These are phyloP conservation scores for Fusarium sororula DNA, from an alignment of 2,329 filamentous ascomycete genomes.

Conservation along the genomic window DNA sequence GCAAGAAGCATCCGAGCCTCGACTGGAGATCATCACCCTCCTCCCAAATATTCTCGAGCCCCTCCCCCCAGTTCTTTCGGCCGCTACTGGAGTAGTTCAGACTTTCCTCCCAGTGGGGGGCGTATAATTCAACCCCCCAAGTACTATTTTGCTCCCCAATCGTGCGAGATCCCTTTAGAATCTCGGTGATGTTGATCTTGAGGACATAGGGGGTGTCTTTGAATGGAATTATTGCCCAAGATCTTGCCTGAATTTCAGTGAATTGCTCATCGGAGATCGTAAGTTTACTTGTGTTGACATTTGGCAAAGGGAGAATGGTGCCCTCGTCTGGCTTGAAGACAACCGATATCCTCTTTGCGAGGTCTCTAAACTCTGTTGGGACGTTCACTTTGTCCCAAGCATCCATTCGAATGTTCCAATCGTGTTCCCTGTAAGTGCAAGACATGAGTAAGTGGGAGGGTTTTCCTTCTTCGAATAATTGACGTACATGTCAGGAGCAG, in stretches of 20 bases:
- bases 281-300: constrained; percentile 19
- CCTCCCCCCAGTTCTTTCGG: constrained; percentile 46
- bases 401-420: constrained; percentile 49
- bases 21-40: constrained; percentile 40
- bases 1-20: constrained; percentile 45
- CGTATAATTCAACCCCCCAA: constrained; percentile 48
- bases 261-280: constrained; percentile 3
- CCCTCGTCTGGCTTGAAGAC: background rate
- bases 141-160: constrained; percentile 35
- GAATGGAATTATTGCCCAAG: constrained; percentile 44
- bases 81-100: constrained; percentile 42
- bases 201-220: constrained; percentile 46
- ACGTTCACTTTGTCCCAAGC: constrained; percentile 34
- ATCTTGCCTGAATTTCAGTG: constrained; percentile 39
- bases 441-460: constrained; percentile 6
- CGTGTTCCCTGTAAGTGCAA: constrained; percentile 40
- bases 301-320: constrained; percentile 20
- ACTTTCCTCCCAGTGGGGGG: constrained; percentile 50
- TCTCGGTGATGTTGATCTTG: constrained; percentile 45
- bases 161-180: constrained; percentile 36
- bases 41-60: constrained; percentile 46
- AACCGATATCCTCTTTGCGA: constrained; percentile 40
- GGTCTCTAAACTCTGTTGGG: constrained; percentile 22
- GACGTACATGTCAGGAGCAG: constrained; percentile 49
- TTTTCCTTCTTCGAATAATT: background rate